Conservation (phyloP, 345 rosid species). For the Brassica rapa region DNA sequence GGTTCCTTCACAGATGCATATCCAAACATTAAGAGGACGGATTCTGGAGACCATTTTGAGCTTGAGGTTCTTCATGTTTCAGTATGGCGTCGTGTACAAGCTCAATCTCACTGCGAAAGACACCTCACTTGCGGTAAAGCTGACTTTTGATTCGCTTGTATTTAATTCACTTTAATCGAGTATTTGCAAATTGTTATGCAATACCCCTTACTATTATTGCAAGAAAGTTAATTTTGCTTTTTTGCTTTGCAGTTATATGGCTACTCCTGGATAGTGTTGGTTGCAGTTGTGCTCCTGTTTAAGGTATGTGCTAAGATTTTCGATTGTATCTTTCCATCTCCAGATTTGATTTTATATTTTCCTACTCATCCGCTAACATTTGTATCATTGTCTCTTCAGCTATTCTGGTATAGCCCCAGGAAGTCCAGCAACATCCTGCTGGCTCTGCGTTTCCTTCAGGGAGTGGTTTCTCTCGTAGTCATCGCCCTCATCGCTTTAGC, state of each 20-base stretch:
- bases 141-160: conserved; percentile 16
- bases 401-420: conserved; percentile 77
- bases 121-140: conserved; percentile 78
- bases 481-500: conserved; percentile 65
- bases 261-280: conserved; percentile 86
- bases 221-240: neutral
- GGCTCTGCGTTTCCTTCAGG: conserved; percentile 76
- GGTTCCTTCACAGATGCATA: conserved; percentile 66
- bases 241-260: conserved; percentile 66
- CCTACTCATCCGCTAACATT: neutral
- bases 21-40: conserved; percentile 92
- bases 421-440: conserved; percentile 64
- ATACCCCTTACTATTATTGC: neutral
- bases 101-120: conserved; percentile 65
- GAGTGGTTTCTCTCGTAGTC: conserved; percentile 66
- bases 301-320: conserved; percentile 53
- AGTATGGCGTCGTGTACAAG: conserved; percentile 96
- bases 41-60: conserved; percentile 86
- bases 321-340: neutral
- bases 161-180: neutral
- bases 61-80: conserved; percentile 84
- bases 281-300: conserved; percentile 62
- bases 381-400: conserved; percentile 45
- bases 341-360: neutral
- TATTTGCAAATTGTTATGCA: conserved; percentile 4